Conservation (phyloP, 495 filamentous ascomycete species). For the Massariosphaeria phaeospora region DNA sequence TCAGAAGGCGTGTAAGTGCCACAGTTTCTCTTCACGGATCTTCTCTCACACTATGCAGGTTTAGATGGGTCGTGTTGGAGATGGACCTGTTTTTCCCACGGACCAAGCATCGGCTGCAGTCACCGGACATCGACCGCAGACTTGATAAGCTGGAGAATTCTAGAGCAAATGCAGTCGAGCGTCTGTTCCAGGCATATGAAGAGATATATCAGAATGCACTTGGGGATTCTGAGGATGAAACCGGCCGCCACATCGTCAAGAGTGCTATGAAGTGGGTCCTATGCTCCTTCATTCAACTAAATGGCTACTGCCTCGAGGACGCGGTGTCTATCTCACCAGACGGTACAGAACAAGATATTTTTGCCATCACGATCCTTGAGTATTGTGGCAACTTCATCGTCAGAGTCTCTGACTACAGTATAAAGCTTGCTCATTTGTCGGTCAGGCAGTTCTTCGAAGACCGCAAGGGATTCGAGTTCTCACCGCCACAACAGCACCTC, state of each 20-base stretch:
- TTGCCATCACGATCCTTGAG: neutral
- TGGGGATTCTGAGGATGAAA: neutral
- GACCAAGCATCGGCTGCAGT: neutral
- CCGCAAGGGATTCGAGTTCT: neutral
- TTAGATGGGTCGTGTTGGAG: constrained; percentile 3
- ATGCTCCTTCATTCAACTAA: neutral
- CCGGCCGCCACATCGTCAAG: neutral
- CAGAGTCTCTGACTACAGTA: neutral
- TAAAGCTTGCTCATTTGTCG: neutral
- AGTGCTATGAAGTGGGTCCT: neutral
- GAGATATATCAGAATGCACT: neutral
- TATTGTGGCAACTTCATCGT: neutral
- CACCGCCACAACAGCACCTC: neutral
- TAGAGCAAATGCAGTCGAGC: neutral
- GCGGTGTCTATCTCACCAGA: neutral
- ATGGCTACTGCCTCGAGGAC: neutral
- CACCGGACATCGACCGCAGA: neutral
- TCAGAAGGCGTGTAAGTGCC: neutral
- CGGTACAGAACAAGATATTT: neutral
- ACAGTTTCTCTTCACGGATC: neutral
- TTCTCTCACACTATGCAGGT: neutral
- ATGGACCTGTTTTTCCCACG: neutral
- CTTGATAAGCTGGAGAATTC: neutral
- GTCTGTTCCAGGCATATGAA: neutral
- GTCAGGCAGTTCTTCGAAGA: constrained; percentile 2